Conservation (phyloP, 148 eudicot species). For the Persicaria maculosa region DNA sequence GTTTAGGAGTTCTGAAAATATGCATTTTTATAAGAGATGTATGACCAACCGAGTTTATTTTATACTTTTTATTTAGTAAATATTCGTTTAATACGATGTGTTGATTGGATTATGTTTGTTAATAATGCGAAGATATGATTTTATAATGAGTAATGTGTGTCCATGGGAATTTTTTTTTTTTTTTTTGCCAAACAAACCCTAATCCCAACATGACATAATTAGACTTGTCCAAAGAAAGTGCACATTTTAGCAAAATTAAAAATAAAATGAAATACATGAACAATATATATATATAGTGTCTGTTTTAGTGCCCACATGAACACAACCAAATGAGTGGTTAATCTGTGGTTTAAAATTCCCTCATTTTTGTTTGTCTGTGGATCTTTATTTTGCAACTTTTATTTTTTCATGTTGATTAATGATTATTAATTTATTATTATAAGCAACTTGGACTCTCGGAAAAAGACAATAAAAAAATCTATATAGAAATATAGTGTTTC, state of each 20-base stretch:
- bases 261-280: not conserved
- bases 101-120: too few relatives aligned
- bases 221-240: not conserved
- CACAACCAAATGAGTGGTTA: constrained; percentile 5
- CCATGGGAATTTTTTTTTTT: too few relatives aligned
- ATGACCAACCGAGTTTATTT: too few relatives aligned
- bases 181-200: too few relatives aligned
- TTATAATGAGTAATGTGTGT: too few relatives aligned
- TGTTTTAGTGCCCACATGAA: not conserved
- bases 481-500: not conserved
- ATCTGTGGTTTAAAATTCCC: not conserved
- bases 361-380: constrained; percentile 1
- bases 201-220: not conserved
- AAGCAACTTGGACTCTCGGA: not conserved
- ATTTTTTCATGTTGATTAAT: not conserved
- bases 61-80: too few relatives aligned
- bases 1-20: too few relatives aligned
- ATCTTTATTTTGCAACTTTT: not conserved
- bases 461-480: not conserved
- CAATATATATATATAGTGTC: not conserved
- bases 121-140: too few relatives aligned
- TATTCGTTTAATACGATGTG: too few relatives aligned
- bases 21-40: too few relatives aligned
- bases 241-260: not conserved
- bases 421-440: not conserved